phyloP scores from a whole-genome alignment of 2,329 filamentous ascomycete genomes.

The Anisogramma anomala region DNA sequence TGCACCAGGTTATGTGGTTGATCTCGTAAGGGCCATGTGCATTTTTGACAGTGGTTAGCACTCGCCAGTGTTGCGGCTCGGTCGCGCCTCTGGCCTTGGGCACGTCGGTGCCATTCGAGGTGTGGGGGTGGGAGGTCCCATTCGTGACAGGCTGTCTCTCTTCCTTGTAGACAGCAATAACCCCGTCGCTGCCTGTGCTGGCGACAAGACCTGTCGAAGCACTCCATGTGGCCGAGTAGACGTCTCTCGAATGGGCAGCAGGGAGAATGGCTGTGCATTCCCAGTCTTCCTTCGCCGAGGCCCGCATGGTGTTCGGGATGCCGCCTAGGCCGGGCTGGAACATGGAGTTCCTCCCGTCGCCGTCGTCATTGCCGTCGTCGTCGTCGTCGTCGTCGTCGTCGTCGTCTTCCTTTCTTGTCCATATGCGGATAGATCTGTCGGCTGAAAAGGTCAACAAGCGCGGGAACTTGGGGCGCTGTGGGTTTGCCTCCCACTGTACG shows the following conservation, averaged over 20 bases:
- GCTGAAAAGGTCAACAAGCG: conserved; percentile 76
- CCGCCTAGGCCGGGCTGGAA: conserved; percentile 38
- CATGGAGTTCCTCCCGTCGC: conserved; percentile 14
- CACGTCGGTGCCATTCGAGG: neutral
- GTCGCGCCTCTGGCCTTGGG: neutral
- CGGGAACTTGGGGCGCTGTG: conserved; percentile 33
- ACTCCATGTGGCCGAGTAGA: conserved; percentile 84
- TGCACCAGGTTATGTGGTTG: conserved; percentile 85
- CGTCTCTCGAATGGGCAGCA: conserved; percentile 60
- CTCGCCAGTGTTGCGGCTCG: conserved; percentile 50
- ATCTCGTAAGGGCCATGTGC: conserved; percentile 89
- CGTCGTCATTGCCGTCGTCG: conserved; percentile 29
- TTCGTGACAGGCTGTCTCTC: conserved; percentile 14
- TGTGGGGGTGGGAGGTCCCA: neutral
- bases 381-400: conserved; percentile 34
- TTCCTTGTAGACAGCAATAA: conserved; percentile 70
- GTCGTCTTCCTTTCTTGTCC: conserved; percentile 53
- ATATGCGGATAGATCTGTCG: conserved; percentile 68
- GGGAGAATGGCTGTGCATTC: conserved; percentile 66
- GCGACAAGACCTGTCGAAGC: conserved; percentile 62
- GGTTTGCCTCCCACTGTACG: conserved; percentile 55
- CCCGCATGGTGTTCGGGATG: conserved; percentile 84
- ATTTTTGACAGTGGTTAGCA: conserved; percentile 56
- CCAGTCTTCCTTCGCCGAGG: conserved; percentile 72
- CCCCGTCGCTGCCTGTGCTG: conserved; percentile 81